Evolutionary conservation across 2,329 filamentous ascomycete species (phyloP).

Genomic region (Coccinonectria pachysandricola): DNA sequence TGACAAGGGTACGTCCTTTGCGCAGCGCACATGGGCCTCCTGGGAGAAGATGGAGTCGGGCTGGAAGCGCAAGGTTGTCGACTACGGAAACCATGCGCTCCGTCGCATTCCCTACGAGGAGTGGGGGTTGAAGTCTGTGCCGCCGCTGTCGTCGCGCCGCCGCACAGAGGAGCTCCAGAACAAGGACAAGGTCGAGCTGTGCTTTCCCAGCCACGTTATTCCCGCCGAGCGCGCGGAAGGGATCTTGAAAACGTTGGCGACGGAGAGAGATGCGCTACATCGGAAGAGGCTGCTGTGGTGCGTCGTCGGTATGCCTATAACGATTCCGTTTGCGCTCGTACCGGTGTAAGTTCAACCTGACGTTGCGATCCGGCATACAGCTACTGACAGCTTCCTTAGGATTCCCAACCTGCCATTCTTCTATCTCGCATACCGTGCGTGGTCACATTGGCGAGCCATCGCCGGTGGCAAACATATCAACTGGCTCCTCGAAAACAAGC

Average conservation of each 20-base stretch:
- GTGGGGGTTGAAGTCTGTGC: conserved; percentile 95
- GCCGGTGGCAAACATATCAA: conserved; percentile 76
- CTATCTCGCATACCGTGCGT: conserved; percentile 83
- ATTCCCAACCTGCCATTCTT: conserved; percentile 95
- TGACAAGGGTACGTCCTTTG: conserved; percentile 62
- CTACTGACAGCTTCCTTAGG: conserved; percentile 31
- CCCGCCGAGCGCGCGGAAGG: conserved; percentile 50
- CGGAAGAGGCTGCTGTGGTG: conserved; percentile 70
- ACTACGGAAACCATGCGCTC: conserved; percentile 77
- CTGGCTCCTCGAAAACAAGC: conserved; percentile 65
- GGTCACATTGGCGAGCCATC: conserved; percentile 83
- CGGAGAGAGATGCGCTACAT: conserved; percentile 72
- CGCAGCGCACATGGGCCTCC: conserved; percentile 65
- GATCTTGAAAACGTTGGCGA: conserved; percentile 62
- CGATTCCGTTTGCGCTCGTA: conserved; percentile 70
- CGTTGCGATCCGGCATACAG: neutral
- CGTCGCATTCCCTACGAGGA: conserved; percentile 89
- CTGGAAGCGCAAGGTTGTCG: conserved; percentile 82
- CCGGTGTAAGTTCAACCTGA: conserved; percentile 58
- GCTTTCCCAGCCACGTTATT: conserved; percentile 66
- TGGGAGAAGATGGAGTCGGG: conserved; percentile 80
- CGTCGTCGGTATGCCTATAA: conserved; percentile 71
- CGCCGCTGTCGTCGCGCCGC: conserved; percentile 61
- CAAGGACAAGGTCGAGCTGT: conserved; percentile 57
- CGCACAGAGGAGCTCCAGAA: conserved; percentile 53